Base-by-base conservation (phyloP, 805 yeast species). In the Starmera pachycereana region DNA sequence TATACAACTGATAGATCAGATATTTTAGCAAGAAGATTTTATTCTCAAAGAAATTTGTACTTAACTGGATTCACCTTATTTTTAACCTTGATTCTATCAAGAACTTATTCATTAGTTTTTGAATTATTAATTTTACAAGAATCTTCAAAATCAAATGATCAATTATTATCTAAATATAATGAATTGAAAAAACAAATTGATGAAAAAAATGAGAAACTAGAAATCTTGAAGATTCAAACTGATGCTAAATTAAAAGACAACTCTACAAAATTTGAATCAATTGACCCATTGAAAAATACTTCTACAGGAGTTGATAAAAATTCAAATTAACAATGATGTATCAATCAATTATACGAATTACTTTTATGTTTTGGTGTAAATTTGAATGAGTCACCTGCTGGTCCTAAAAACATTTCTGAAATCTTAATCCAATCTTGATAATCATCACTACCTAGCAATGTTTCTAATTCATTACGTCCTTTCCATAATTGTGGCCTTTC, bases 311-410 rank as follows among this genome's bases (percentile, higher is more conserved):
- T 38, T 29, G 44, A 40, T 13, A 48, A 48, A 41, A 48, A 48
- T 31, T 25, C 19, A 9, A 44, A 39, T 18, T 46, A 34, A 40
- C 31, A 3, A 29, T 29, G 13, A 29, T 6, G 18, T 32, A 13
- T 42, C 35, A 28, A 33, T 28, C 14, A 16, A 10, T 42, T 44
- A 52, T 75, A 86, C 3, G 96, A 71, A 51, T 84, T 92, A 62
- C 96, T 85, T 71, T 92, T 92, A 60, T 92, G 99, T 63, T 92
- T 92, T 40, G 99, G 98, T 40, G 72, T 72, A 56, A 88, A 92
- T 38, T 72, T 75, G 62, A 92, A 92, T 33, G 63, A 66, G 2
- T 76, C 81, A 40, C 80, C 76, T 1, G 81, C 84, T 42, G 86
- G 87, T 16, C 98, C 99, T 48, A 90, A 71, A 57, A 90, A 90